phyloP scores from a whole-genome alignment of 2,329 filamentous ascomycete genomes.

The Fusarium longipes region DNA sequence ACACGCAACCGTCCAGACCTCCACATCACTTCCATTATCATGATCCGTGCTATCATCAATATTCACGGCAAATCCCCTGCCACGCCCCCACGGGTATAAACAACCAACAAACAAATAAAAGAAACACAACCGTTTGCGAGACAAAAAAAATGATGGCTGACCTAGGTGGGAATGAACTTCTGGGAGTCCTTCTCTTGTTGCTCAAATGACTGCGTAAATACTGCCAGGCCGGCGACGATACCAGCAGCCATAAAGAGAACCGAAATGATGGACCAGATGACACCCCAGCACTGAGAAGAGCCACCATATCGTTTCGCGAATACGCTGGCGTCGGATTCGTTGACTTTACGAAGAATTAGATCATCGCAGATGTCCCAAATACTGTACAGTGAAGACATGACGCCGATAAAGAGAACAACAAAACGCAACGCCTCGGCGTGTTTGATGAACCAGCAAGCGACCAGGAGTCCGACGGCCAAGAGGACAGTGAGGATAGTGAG shows the following conservation, averaged over 20 bases:
- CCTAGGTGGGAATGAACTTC: constrained; percentile 67
- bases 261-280: constrained; percentile 81
- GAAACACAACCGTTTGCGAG: neutral
- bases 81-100: neutral
- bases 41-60: constrained; percentile 14
- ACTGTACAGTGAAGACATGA: constrained; percentile 83
- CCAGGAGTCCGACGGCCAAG: constrained; percentile 74
- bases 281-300: constrained; percentile 83
- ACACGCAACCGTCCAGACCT: constrained; percentile 1
- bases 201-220: constrained; percentile 76
- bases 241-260: constrained; percentile 76
- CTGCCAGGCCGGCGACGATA: constrained; percentile 81
- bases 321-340: constrained; percentile 81
- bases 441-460: constrained; percentile 83
- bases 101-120: neutral
- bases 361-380: constrained; percentile 91
- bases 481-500: constrained; percentile 78
- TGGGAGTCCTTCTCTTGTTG: constrained; percentile 77
- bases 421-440: constrained; percentile 80
- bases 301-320: constrained; percentile 83
- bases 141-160: neutral
- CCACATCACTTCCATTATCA: constrained; percentile 30
- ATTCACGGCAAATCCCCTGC: neutral
- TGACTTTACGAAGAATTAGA: constrained; percentile 82
- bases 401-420: constrained; percentile 82